Evolutionary conservation across 2,329 filamentous ascomycete genomes (phyloP), one percentile per base, ranked within the genome.

Genomic region (Teratosphaeria epicoccoides): DNA sequence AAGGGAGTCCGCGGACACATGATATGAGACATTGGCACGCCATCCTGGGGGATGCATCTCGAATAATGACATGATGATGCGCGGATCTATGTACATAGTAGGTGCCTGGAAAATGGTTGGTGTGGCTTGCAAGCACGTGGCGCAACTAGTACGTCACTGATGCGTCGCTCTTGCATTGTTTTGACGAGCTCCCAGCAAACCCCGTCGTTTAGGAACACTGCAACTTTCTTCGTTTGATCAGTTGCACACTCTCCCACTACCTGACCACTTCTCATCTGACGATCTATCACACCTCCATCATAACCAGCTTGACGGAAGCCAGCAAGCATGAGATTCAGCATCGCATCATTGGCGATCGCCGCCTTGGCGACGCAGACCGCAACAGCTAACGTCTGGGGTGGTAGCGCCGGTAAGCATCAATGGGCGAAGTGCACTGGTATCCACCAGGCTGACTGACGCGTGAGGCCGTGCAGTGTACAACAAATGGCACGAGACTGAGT

Each of bases 401-500:
- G 80, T 67, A 93, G 88, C 71, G 76, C 88, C 66, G 85, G 90
- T 95, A 78, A 44, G 17, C 29, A 43, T 44, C n/a, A 43, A 46
- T 40, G n/a, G 33, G 20, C 17, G 3, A 33, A 11, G 25, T 22
- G 20, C 14, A 14, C 12, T 22, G 11, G 23, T 46, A 24, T 9
- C 24, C 67, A 33, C 70, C 56, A 50, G 46, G 52, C 57, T 66
- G 54, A 57, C 56, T 54, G 53, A 60, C 57, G 24, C 46, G 51
- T 51, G 20, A 64, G 60, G 55, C 56, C 61, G 60, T 44, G 47
- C 65, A 95, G 91, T 85, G 14, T 97, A 97, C 78, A 96, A 97
- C 74, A 96, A 93, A 70, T 98, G 93, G 93, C 91, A 97, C 64
- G 85, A 97, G 76, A 95, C 88, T 22, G 93, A 98, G 77, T 82